Evolutionary conservation across 2,329 filamentous ascomycete genomes (phyloP).

Genomic region (Blumeria hordei): DNA sequence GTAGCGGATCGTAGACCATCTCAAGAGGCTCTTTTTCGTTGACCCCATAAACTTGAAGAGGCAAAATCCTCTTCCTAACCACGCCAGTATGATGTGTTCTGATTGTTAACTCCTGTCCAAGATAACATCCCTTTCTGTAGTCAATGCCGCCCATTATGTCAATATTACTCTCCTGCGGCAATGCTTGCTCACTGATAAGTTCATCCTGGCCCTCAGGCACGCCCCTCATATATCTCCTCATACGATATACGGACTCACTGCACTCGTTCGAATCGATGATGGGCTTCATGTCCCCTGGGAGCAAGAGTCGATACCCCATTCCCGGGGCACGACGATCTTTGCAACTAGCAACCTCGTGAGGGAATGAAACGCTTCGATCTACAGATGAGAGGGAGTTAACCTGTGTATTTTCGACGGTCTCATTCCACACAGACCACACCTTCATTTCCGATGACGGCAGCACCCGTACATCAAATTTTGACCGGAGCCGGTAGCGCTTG

Average conservation of each 20-base stretch:
- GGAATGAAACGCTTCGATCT: not conserved
- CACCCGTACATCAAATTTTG: constrained; percentile 47
- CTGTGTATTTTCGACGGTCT: constrained; percentile 2
- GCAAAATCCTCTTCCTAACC: constrained; percentile 71
- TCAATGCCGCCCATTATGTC: constrained; percentile 70
- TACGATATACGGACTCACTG: constrained; percentile 37
- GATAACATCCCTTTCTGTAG: constrained; percentile 89
- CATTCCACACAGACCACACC: constrained; percentile 50
- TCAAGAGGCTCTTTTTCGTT: constrained; percentile 17
- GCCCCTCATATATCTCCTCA: constrained; percentile 57
- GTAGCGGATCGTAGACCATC: constrained; percentile 24
- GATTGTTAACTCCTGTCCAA: constrained; percentile 91
- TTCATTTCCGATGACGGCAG: constrained; percentile 38
- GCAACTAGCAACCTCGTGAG: constrained; percentile 9
- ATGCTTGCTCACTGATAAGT: constrained; percentile 41
- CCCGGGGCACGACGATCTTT: constrained; percentile 28
- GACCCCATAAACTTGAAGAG: constrained; percentile 44
- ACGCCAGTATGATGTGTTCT: constrained; percentile 86
- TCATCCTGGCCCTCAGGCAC: constrained; percentile 70
- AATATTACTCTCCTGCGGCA: constrained; percentile 77
- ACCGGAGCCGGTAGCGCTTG: constrained; percentile 63
- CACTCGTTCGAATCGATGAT: constrained; percentile 18
- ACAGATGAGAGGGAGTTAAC: constrained; percentile 4
- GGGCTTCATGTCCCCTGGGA: constrained; percentile 16
- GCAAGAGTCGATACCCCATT: constrained; percentile 27